phyloP scores from a whole-genome alignment of 129 eudicot species.

The Apium graveolens region DNA sequence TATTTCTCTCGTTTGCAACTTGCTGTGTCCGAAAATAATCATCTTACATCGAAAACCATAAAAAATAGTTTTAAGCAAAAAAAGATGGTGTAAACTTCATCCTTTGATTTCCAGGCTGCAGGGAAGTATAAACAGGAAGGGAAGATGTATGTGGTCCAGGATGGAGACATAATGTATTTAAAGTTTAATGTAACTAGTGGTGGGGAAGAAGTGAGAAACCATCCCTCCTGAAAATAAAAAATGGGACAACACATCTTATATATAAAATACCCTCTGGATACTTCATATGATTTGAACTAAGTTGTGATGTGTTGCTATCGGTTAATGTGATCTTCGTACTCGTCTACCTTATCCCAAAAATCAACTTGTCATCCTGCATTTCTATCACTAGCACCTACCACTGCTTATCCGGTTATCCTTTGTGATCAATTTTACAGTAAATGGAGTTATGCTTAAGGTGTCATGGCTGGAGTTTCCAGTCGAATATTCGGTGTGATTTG shows the following conservation, averaged over 20 bases:
- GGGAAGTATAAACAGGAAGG: slow-evolving; percentile 98
- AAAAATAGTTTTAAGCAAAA: background rate
- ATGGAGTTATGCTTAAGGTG: background rate
- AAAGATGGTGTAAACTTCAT: background rate
- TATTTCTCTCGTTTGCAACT: slow-evolving; percentile 7
- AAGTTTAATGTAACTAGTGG: slow-evolving; percentile 95
- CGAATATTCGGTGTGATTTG: too few species aligned
- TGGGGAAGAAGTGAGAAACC: slow-evolving; percentile 70
- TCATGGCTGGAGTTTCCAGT: background rate
- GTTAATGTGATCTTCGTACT: background rate
- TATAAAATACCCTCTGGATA: background rate
- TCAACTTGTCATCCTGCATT: background rate
- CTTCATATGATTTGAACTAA: background rate
- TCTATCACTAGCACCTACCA: background rate
- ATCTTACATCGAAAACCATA: background rate
- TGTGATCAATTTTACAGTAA: background rate
- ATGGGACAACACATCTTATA: background rate
- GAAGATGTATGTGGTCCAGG: slow-evolving; percentile 87
- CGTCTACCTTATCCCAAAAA: background rate
- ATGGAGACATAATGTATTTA: slow-evolving; percentile 87
- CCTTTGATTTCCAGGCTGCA: slow-evolving; percentile 49
- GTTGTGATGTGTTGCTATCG: background rate
- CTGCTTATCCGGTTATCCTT: background rate
- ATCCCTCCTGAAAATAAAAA: background rate
- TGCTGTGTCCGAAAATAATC: background rate